A percentile compares a stretch with the other conserved stretches of the same genome.
Evolutionary conservation across 202 grass and related monocot species (phyloP).

Genomic region (Brachypodium distachyon): DNA sequence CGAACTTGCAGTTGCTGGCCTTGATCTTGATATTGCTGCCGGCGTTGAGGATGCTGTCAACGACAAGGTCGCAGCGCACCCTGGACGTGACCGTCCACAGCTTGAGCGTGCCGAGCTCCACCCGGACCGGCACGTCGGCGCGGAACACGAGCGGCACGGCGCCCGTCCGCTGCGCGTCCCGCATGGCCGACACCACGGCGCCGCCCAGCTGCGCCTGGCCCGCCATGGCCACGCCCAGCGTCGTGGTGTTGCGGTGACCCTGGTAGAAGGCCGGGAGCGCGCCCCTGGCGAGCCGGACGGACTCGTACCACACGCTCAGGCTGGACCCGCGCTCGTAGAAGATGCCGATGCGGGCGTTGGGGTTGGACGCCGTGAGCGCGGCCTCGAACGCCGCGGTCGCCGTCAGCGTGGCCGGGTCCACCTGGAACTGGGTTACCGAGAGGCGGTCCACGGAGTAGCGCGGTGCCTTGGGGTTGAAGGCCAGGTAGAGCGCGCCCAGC

Average conservation of each 20-base stretch:
- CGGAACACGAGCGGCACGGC: constrained; percentile 56
- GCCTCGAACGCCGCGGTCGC: constrained; percentile 57
- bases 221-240: constrained; percentile 36
- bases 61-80: constrained; percentile 65
- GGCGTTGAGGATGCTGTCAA: constrained; percentile 67
- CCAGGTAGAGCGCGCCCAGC: constrained; percentile 37
- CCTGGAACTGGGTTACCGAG: constrained; percentile 36
- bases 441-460: constrained; percentile 78
- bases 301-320: constrained; percentile 47
- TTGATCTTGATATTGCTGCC: constrained; percentile 75
- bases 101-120: constrained; percentile 49
- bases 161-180: constrained; percentile 49
- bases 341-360: constrained; percentile 56
- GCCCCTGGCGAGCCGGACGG: constrained; percentile 32
- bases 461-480: constrained; percentile 59
- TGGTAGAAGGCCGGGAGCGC: constrained; percentile 69
- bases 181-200: constrained; percentile 27
- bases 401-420: constrained; percentile 21
- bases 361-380: constrained; percentile 60
- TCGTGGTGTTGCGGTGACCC: constrained; percentile 68
- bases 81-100: constrained; percentile 61
- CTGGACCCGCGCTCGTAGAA: constrained; percentile 53
- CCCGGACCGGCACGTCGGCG: constrained; percentile 64
- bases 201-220: constrained; percentile 51
- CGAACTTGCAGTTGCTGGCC: constrained; percentile 87